Evolutionary conservation across 805 yeast species (phyloP).

Genomic region (Kregervanrija fluxuum): DNA sequence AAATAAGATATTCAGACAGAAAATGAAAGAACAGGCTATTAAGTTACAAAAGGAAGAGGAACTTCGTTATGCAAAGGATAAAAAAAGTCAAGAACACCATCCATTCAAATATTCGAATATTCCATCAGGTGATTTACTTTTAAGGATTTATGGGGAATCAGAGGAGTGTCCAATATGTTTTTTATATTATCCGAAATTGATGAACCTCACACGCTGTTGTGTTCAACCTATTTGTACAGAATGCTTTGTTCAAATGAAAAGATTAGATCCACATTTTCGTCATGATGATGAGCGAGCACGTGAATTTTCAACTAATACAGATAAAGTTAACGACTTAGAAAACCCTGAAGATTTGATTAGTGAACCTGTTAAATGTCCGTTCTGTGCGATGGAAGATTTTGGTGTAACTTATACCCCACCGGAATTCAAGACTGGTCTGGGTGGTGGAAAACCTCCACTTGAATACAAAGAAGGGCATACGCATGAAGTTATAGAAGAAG

Average conservation of each 20-base stretch:
- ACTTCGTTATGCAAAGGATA: conserved; percentile 25
- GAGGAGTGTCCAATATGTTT: conserved; percentile 94
- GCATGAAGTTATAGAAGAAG: conserved; percentile 18
- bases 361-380: conserved; percentile 89
- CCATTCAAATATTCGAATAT: conserved; percentile 24
- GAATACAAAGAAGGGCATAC: conserved; percentile 22
- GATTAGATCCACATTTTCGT: conserved; percentile 90
- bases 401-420: conserved; percentile 80
- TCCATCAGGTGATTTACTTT: conserved; percentile 39
- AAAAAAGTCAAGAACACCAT: conserved; percentile 18
- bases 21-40: conserved; percentile 33
- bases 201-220: conserved; percentile 84
- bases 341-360: conserved; percentile 65
- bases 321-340: not conserved
- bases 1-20: conserved; percentile 35
- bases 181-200: conserved; percentile 68
- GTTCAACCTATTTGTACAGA: conserved; percentile 91
- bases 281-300: conserved; percentile 45
- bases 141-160: conserved; percentile 58
- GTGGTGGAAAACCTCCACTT: conserved; percentile 42
- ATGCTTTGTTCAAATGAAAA: conserved; percentile 91
- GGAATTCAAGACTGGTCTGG: conserved; percentile 47
- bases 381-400: conserved; percentile 81
- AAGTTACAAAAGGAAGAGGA: conserved; percentile 32
- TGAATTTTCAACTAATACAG: conserved; percentile 14